These are phyloP conservation scores for Boletales sp. DNA, from an alignment of 768 basidiomycete genomes.

Conservation along the genomic window DNA sequence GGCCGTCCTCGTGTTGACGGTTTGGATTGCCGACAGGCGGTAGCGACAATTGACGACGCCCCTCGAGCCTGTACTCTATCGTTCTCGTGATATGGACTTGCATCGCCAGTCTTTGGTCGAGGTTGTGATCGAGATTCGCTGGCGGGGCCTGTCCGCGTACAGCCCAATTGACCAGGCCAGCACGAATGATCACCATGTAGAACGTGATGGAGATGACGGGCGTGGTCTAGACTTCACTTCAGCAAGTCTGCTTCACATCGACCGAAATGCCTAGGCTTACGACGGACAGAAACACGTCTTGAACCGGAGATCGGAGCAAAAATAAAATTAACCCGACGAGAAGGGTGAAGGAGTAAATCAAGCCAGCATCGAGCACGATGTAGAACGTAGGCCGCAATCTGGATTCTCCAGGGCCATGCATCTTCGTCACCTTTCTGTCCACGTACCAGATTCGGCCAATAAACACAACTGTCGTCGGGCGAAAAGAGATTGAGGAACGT, in stretches of 20 bases:
- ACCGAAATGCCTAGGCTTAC: slow-evolving; percentile 22
- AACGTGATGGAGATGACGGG: slow-evolving; percentile 42
- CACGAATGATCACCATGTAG: slow-evolving; percentile 41
- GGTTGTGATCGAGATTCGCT: no score
- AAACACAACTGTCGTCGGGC: slow-evolving; percentile 17
- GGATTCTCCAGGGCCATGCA: slow-evolving; percentile 10
- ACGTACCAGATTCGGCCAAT: slow-evolving; percentile 31
- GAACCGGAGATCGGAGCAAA: slow-evolving; percentile 24
- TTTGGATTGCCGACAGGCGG: no score
- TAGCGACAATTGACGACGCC: no score
- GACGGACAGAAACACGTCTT: slow-evolving; percentile 35
- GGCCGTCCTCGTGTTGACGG: no score
- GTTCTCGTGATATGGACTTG: slow-evolving; percentile 5
- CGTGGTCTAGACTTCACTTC: slow-evolving; percentile 24
- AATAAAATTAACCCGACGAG: slow-evolving; percentile 31
- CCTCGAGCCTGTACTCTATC: slow-evolving; percentile 1
- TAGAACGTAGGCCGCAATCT: slow-evolving; percentile 17
- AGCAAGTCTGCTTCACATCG: not conserved
- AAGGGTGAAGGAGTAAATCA: slow-evolving; percentile 36
- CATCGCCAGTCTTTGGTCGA: slow-evolving; percentile 2
- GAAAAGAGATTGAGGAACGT: no score
- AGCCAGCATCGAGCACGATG: slow-evolving; percentile 36
- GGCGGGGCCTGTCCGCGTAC: not conserved
- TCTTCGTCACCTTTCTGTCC: slow-evolving; percentile 17
- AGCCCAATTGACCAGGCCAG: slow-evolving; percentile 18